Percentiles rank a stretch among this genome's conserved stretches.
These are phyloP conservation scores for Hypoxylon trugodes DNA, from an alignment of 495 filamentous ascomycete genomes.

Conservation along the genomic window DNA sequence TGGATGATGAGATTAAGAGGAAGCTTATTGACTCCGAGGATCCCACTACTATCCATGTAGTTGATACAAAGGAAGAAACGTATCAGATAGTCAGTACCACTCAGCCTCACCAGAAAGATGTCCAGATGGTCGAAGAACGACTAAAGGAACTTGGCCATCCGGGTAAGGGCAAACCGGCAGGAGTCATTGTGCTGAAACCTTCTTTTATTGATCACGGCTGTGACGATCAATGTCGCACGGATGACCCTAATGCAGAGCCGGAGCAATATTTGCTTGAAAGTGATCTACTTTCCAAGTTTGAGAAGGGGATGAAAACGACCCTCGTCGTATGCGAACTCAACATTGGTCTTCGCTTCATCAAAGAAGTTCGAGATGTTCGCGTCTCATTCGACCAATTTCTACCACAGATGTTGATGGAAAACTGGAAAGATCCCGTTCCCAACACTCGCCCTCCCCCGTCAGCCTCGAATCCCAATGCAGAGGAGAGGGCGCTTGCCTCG, in stretches of 20 bases:
- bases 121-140: constrained; percentile 35
- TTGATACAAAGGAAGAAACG: constrained; percentile 37
- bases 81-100: constrained; percentile 34
- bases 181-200: constrained; percentile 48
- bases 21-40: constrained; percentile 22
- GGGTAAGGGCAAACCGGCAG: constrained; percentile 47
- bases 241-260: constrained; percentile 39
- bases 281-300: constrained; percentile 65
- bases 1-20: constrained; percentile 10
- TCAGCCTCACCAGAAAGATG: constrained; percentile 21
- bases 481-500: constrained; percentile 27
- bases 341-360: constrained; percentile 65
- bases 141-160: constrained; percentile 33
- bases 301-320: constrained; percentile 80
- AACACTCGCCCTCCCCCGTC: constrained; percentile 49
- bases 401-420: constrained; percentile 74
- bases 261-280: constrained; percentile 74
- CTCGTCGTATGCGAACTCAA: constrained; percentile 68
- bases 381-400: constrained; percentile 69
- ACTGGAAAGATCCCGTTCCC: constrained; percentile 66
- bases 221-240: constrained; percentile 48
- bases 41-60: constrained; percentile 34
- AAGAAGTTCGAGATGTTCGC: constrained; percentile 66
- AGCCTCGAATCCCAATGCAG: constrained; percentile 36
- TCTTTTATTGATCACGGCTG: constrained; percentile 50